A percentile compares a stretch with the other conserved stretches of the same genome.
phyloP scores from a whole-genome alignment of 768 basidiomycete genomes.

The Mycena galericulata region DNA sequence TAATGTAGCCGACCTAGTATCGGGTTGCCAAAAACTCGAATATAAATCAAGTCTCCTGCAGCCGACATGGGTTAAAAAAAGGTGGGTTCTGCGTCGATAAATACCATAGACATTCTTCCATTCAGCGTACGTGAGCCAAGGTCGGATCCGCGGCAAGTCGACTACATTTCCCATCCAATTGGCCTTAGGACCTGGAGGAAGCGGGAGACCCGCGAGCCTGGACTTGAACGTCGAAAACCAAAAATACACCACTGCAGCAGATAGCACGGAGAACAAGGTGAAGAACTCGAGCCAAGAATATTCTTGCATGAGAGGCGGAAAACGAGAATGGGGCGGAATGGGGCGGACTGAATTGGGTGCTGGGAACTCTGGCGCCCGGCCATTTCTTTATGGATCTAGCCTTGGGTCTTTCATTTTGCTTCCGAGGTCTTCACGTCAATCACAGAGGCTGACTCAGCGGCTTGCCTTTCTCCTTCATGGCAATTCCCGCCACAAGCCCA shows the following conservation, averaged over 20 bases:
- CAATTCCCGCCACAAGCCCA: constrained; percentile 53
- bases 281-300: constrained; percentile 21
- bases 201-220: constrained; percentile 36
- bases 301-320: constrained; percentile 21
- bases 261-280: constrained; percentile 29
- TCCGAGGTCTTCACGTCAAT: too few species aligned
- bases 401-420: too few species aligned
- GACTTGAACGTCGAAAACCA: constrained; percentile 18
- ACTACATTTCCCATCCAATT: constrained; percentile 48
- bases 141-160: constrained; percentile 50
- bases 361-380: not conserved
- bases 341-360: not conserved
- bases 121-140: constrained; percentile 59
- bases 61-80: constrained; percentile 8
- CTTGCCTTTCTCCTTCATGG: constrained; percentile 41
- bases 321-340: not conserved
- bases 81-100: constrained; percentile 7
- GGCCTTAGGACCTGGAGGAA: constrained; percentile 57
- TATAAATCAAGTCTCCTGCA: constrained; percentile 60
- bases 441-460: not conserved
- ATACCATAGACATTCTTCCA: constrained; percentile 60
- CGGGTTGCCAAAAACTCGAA: constrained; percentile 58
- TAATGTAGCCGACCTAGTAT: constrained; percentile 43
- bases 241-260: constrained; percentile 27
- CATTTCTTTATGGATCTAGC: constrained; percentile 19